Base-by-base conservation (phyloP, 768 basidiomycete species). In the Amanita rubescens region DNA sequence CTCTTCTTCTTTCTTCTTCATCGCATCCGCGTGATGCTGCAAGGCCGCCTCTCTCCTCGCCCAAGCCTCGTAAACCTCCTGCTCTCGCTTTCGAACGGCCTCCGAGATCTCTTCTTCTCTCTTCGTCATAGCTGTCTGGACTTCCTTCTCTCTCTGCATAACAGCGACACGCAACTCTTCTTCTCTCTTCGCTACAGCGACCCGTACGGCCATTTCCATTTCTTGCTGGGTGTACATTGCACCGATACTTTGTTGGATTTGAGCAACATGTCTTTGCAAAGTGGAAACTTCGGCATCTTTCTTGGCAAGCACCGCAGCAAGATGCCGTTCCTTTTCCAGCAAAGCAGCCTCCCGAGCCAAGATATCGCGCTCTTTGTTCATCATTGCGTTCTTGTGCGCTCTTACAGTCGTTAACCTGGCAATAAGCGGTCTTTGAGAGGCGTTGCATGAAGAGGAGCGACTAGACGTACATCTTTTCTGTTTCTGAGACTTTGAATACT, bases 41-140 rank as follows among this genome's bases (percentile, higher is more conserved):
- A 81, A 73, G 57, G 79, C 78, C 32, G 68, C 69, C 61, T 85
- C 84, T 38, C 77, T 67, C 33, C 61, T 53, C 19, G 65, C 67
- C 81, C 85, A 87, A 12, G 84, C 81, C 10, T 79, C 73, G 35
- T 73, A 73, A 24, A 87, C 70, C 59, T 87, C 84, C 17, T 71
- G 77, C 58, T 89, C 87, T 5, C 86, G 73, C 47, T 69, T 69
- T 25, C 80, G 69, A 5, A 90, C 81, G 1, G 85, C 83, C 15
- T 78, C 76, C 73, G 87, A 75, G 38, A 89, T 81, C 63, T 87
- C 86, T 52, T 84, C 80, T 59, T 90, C 87, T 2, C 87, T 72
- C 49, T 75, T 69, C 22, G 77, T 69, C 72, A 87, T 87, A 6
- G 82, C 80, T 24, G 66, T 67, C 1, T 79, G 80, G 3, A 90